Evolutionary conservation across 805 yeast genomes (phyloP).

Genomic region (Kockiozyma suomiensis): DNA sequence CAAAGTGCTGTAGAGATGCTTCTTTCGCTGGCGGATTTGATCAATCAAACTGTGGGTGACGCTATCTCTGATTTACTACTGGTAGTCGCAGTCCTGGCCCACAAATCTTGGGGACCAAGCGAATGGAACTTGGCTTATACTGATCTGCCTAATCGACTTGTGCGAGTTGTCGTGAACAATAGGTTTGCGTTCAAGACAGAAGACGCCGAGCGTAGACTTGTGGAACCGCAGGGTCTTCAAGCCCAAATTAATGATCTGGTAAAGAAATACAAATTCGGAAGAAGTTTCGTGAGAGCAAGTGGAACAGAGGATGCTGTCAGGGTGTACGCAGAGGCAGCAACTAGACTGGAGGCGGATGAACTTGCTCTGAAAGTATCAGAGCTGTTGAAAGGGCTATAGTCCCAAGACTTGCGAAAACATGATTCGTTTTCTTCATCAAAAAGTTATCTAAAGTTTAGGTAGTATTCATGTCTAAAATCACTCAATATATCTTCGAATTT

Average conservation of each 20-base stretch:
- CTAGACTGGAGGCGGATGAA: conserved; percentile 51
- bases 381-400: conserved; percentile 31
- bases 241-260: conserved; percentile 67
- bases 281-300: conserved; percentile 94
- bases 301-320: conserved; percentile 98
- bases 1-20: conserved; percentile 56
- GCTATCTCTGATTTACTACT: conserved; percentile 90
- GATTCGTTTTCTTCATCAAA: no score
- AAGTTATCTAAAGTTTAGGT: background rate
- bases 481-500: no score
- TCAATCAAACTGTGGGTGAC: conserved; percentile 98
- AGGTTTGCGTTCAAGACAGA: conserved; percentile 78
- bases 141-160: conserved; percentile 84
- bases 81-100: conserved; percentile 64
- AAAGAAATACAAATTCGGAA: conserved; percentile 56
- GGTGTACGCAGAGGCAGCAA: conserved; percentile 86
- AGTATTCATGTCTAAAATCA: no score
- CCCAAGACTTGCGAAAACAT: no score
- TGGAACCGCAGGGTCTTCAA: conserved; percentile 79
- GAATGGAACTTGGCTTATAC: conserved; percentile 77
- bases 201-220: conserved; percentile 83
- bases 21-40: conserved; percentile 63
- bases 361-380: conserved; percentile 45
- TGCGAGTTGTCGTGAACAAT: conserved; percentile 82
- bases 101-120: conserved; percentile 59